Percentiles rank a stretch among this genome's conserved stretches.
These are phyloP conservation scores for Plasmodium vinckei DNA, from an alignment of 169 alveolate species.

Conservation along the genomic window DNA sequence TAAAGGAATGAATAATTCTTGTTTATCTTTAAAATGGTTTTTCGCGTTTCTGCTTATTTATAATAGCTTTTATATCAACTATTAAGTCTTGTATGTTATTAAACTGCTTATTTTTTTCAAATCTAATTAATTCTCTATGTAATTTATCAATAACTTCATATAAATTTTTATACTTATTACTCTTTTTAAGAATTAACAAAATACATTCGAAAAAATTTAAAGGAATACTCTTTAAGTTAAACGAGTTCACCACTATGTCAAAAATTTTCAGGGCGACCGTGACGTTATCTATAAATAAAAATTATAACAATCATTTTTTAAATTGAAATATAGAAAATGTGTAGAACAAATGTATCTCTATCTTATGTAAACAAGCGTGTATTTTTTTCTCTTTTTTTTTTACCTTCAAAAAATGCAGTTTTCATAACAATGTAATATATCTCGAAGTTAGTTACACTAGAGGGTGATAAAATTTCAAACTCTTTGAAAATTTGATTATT, in stretches of 20 bases:
- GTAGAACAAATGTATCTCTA: too few relatives aligned
- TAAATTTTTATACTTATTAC: constrained; percentile 30
- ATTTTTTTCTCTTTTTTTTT: background rate
- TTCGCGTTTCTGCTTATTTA: constrained; percentile 34
- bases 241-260: constrained; percentile 29
- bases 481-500: constrained; percentile 60
- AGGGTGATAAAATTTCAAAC: constrained; percentile 50
- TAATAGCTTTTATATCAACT: constrained; percentile 20
- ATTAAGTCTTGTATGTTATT: constrained; percentile 29
- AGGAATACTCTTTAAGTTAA: constrained; percentile 56
- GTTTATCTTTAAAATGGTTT: constrained; percentile 21
- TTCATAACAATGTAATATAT: constrained; percentile 71
- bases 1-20: constrained; percentile 2
- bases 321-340: too few relatives aligned
- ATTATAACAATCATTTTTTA: too few relatives aligned
- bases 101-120: constrained; percentile 60
- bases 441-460: constrained; percentile 30
- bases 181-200: constrained; percentile 51
- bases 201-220: constrained; percentile 71
- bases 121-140: constrained; percentile 69
- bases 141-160: constrained; percentile 51
- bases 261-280: constrained; percentile 57
- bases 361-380: constrained; percentile 6
- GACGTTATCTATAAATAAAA: constrained; percentile 50
- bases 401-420: constrained; percentile 74